Evolutionary conservation across 306 rosid species (phyloP), one percentile per base, ranked within the genome.

Genomic region (Cicer chorassanicum): DNA sequence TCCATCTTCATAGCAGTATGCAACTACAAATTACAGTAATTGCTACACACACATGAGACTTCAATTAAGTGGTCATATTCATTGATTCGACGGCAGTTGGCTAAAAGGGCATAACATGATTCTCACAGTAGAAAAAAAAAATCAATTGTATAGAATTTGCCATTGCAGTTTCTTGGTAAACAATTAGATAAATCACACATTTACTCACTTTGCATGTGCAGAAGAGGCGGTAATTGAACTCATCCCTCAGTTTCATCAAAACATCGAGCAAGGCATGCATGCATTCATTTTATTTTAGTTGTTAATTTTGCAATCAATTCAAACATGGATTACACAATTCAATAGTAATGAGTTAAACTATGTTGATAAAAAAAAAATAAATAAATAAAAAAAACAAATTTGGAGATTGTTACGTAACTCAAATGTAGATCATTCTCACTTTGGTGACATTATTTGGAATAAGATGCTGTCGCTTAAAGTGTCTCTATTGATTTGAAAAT

Each of bases 221-320:
- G 76, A 91, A 94, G 84, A 94, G 96, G 82, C 96, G 90, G 75
- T 94, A 94, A n/a, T 83, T 78, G 79, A 85, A 80, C 66, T 90
- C 97, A 29, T 94, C 96, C 86, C 97, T 90, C 80, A 94, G 87
- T 88, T 88, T 90, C 93, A 85, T 82, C 85, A 94, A 79, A 65
- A 91, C 83, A 9, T 78, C 86, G 13, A 43, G 84, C 90, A 94
- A 91, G 51, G 86, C 96, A 97, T 91, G 86, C 96, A 97, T 91
- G 90, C 84, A 83, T 86, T 19, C 21, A 19, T 19, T 19, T 56
- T 12, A 77, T 10, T 10, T 6, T 59, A 75, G 66, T 13, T 48
- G 62, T 60, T 40, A 69, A 45, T 53, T 2, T 75, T 56, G 11
- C 68, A 46, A 36, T 36, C 70, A 71, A 78, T 18, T 67, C 34